Evolutionary conservation across 2,329 filamentous ascomycete genomes (phyloP).

Genomic region (Westerdykella sp.): DNA sequence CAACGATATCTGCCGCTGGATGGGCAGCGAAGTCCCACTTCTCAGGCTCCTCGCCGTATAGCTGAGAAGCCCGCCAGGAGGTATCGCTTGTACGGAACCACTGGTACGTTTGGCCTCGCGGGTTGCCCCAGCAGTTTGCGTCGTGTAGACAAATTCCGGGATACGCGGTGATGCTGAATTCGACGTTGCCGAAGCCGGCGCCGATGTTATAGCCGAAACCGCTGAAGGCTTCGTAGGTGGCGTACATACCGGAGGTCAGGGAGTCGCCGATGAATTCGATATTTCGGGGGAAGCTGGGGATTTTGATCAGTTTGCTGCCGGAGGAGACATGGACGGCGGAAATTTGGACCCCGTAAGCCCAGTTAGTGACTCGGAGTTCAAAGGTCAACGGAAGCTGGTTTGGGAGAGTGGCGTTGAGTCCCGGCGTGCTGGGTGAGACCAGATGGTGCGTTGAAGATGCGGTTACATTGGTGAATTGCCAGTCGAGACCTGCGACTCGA

Average conservation of each 20-base stretch:
- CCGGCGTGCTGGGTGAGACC: conserved; percentile 42
- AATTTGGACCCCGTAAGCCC: conserved; percentile 55
- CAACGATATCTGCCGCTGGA: conserved; percentile 37
- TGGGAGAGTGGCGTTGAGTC: conserved; percentile 41
- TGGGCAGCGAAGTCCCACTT: conserved; percentile 31
- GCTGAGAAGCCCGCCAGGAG: conserved; percentile 40
- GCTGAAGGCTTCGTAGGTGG: conserved; percentile 53
- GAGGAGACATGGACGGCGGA: conserved; percentile 46
- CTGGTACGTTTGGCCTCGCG: conserved; percentile 43
- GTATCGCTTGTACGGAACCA: conserved; percentile 55
- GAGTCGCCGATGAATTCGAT: conserved; percentile 45
- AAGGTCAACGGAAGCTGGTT: conserved; percentile 44
- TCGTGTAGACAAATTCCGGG: conserved; percentile 55
- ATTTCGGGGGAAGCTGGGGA: conserved; percentile 31
- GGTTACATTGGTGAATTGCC: conserved; percentile 57
- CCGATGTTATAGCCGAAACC: conserved; percentile 52
- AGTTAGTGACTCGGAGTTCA: conserved; percentile 56
- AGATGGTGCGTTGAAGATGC: conserved; percentile 52
- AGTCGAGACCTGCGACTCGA: conserved; percentile 53
- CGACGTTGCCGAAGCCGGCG: conserved; percentile 52
- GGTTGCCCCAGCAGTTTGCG: conserved; percentile 49
- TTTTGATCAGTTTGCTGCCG: conserved; percentile 42
- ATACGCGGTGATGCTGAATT: conserved; percentile 54
- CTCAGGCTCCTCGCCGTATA: conserved; percentile 38
- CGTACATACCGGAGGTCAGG: conserved; percentile 52